Conservation (phyloP, 805 yeast genomes). For the Isabelozyma heimii region DNA sequence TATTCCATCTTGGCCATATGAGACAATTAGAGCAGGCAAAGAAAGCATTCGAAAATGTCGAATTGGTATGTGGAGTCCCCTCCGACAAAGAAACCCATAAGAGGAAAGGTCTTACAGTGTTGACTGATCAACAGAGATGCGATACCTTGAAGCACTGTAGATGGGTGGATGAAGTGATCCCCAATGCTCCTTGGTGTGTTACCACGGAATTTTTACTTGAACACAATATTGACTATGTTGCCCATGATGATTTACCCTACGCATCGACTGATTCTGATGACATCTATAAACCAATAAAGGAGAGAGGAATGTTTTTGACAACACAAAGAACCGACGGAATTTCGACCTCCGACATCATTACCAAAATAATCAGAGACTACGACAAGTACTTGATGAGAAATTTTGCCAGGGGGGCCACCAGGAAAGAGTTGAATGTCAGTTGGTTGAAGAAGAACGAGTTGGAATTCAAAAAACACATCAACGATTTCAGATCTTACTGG, state of each 20-base stretch:
- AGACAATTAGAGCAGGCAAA: conserved; percentile 96
- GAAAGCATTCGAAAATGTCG: conserved; percentile 81
- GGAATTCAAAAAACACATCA: conserved; percentile 87
- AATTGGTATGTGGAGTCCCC: conserved; percentile 88
- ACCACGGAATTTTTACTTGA: conserved; percentile 73
- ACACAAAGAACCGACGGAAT: conserved; percentile 97
- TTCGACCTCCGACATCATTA: conserved; percentile 92
- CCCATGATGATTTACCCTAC: conserved; percentile 96
- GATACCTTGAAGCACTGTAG: conserved; percentile 90
- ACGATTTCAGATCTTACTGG: conserved; percentile 84
- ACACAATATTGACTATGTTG: conserved; percentile 91
- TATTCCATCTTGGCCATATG: conserved; percentile 97
- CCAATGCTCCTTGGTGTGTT: conserved; percentile 94
- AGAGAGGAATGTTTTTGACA: conserved; percentile 83
- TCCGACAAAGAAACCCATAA: conserved; percentile 88
- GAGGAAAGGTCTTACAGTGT: conserved; percentile 88
- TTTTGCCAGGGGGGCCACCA: conserved; percentile 95
- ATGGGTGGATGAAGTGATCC: conserved; percentile 97
- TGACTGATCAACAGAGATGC: conserved; percentile 81
- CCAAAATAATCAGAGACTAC: conserved; percentile 91
- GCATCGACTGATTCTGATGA: conserved; percentile 88
- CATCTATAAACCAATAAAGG: conserved; percentile 89
- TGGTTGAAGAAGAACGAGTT: conserved; percentile 97
- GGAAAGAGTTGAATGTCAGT: conserved; percentile 93
- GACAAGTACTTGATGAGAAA: conserved; percentile 96